Conservation (phyloP, 305 asterid genomes). For the Fraxinus ornus region DNA sequence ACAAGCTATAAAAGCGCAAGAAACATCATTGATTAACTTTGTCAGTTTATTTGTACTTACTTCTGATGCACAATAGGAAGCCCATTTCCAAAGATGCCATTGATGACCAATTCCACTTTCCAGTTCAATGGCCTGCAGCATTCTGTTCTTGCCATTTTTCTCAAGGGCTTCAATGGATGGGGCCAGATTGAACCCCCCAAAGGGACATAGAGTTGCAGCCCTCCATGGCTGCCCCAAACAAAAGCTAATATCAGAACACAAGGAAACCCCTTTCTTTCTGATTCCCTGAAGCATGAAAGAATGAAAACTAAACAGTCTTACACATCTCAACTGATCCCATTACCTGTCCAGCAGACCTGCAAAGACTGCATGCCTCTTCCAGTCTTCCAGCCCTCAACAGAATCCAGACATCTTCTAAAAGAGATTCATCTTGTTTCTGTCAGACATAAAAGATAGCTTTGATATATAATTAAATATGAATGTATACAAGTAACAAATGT, state of each 20-base stretch:
- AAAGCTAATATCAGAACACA: constrained; percentile 25
- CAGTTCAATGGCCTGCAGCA: constrained; percentile 83
- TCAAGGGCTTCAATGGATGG: constrained; percentile 81
- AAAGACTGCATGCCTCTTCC: constrained; percentile 86
- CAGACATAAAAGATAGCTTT: constrained; percentile 20
- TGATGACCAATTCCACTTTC: constrained; percentile 94
- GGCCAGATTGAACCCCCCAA: constrained; percentile 60
- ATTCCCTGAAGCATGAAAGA: constrained; percentile 15
- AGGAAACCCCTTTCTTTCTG: constrained; percentile 13
- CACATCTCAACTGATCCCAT: constrained; percentile 25
- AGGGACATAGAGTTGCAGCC: constrained; percentile 85
- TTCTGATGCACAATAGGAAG: constrained; percentile 95
- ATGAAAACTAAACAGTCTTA: constrained; percentile 20
- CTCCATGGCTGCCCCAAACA: constrained; percentile 84
- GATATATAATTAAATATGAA: not conserved
- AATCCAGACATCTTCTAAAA: constrained; percentile 94
- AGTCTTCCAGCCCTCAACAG: constrained; percentile 91
- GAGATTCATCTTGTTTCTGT: constrained; percentile 97
- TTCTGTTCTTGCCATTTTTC: constrained; percentile 80
- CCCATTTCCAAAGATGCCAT: constrained; percentile 97
- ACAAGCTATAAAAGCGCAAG: constrained; percentile 14
- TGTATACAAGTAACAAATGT: not conserved
- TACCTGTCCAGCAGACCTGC: constrained; percentile 98
- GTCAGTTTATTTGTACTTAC: constrained; percentile 42
- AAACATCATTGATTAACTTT: constrained; percentile 16